Percentiles rank a stretch among this genome's conserved stretches.
phyloP scores from a whole-genome alignment of 2,329 filamentous ascomycete genomes.

The Thelonectria discophora region DNA sequence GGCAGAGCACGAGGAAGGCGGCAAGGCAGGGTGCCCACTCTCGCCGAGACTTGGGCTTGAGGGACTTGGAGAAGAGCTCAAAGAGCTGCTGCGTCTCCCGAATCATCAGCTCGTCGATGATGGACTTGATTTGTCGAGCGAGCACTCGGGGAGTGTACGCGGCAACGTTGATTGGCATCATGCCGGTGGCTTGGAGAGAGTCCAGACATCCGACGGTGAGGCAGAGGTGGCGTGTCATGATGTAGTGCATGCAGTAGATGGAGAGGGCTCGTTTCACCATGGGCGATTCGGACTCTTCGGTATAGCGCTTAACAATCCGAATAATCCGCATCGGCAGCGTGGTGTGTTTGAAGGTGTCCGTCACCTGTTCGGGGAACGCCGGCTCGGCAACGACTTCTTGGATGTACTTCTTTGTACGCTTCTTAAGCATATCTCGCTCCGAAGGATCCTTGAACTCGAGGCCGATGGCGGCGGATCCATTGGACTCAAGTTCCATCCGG shows the following conservation, averaged over 20 bases:
- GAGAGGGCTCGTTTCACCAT: conserved; percentile 63
- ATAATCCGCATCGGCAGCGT: conserved; percentile 58
- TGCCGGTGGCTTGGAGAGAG: conserved; percentile 51
- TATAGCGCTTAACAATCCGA: conserved; percentile 58
- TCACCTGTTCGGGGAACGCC: conserved; percentile 59
- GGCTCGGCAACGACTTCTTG: conserved; percentile 59
- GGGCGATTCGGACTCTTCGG: conserved; percentile 54
- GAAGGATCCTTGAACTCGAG: conserved; percentile 54
- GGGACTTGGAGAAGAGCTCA: conserved; percentile 60
- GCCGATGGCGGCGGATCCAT: conserved; percentile 59
- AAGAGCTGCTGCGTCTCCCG: conserved; percentile 62
- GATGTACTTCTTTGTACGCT: conserved; percentile 58
- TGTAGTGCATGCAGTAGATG: conserved; percentile 66
- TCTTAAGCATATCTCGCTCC: conserved; percentile 57
- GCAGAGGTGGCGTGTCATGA: conserved; percentile 64
- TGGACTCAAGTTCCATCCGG: conserved; percentile 52
- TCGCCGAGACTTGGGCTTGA: conserved; percentile 62
- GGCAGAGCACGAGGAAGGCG: conserved; percentile 64
- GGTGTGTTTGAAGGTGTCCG: conserved; percentile 56
- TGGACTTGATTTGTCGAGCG: conserved; percentile 64
- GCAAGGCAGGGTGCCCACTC: conserved; percentile 67
- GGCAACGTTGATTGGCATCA: conserved; percentile 54
- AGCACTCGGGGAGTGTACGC: conserved; percentile 63
- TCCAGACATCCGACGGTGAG: conserved; percentile 56
- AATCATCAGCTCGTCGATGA: conserved; percentile 64